These are phyloP conservation scores for Fraxinus greggii DNA, from an alignment of 305 asterid genomes.

Conservation along the genomic window DNA sequence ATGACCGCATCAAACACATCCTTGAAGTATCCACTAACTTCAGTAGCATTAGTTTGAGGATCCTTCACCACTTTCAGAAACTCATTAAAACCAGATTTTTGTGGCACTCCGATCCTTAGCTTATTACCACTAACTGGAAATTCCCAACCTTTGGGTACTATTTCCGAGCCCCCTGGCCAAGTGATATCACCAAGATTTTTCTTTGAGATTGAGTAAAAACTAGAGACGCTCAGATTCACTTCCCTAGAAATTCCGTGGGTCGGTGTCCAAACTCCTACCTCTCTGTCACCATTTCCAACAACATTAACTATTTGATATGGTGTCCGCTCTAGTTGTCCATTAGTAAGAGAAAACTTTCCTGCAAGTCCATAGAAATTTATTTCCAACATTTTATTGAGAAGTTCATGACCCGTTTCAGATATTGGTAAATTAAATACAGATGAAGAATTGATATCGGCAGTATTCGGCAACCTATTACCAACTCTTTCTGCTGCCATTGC, in stretches of 20 bases:
- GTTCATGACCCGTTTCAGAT: too few species aligned
- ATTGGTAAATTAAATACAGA: too few species aligned
- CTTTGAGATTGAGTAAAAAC: background rate
- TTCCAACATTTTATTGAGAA: too few species aligned
- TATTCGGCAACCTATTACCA: too few species aligned
- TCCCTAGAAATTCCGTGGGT: conserved; percentile 20
- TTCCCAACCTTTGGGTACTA: conserved; percentile 44
- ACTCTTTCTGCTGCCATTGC: too few species aligned
- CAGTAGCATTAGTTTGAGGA: conserved; percentile 16
- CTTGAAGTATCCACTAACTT: conserved; percentile 27
- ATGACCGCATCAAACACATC: conserved; percentile 12
- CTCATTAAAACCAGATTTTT: conserved; percentile 32
- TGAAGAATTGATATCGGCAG: too few species aligned
- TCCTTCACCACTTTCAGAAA: conserved; percentile 27
- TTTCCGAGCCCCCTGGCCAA: conserved; percentile 49
- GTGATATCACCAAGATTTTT: conserved; percentile 21
- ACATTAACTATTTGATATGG: conserved; percentile 42
- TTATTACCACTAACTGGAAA: conserved; percentile 26
- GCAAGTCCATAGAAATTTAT: too few species aligned
- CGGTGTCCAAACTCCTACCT: conserved; percentile 35
- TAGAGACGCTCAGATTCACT: background rate
- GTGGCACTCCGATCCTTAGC: conserved; percentile 47
- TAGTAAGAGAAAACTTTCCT: too few species aligned
- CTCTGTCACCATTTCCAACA: conserved; percentile 29
- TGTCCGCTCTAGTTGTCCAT: conserved; percentile 35